Conservation (phyloP, 192 early-diverging fungal genomes). For the Spizellomyces sp. region DNA sequence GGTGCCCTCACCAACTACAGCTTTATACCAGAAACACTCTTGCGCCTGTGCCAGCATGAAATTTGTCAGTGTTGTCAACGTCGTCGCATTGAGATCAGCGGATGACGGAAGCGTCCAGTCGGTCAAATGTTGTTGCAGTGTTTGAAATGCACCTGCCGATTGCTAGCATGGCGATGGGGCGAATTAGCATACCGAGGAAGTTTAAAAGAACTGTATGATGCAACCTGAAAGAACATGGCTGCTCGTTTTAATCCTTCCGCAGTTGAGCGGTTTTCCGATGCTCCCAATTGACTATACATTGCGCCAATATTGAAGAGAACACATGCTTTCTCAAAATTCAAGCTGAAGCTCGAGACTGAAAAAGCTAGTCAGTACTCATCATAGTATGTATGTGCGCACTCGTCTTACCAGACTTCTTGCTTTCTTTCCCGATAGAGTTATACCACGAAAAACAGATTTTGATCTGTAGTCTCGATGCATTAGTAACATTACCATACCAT, state of each 20-base stretch:
- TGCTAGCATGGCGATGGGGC: constrained; percentile 37
- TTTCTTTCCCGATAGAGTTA: constrained; percentile 63
- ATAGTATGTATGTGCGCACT: background rate
- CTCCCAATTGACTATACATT: constrained; percentile 80
- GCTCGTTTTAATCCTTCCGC: constrained; percentile 79
- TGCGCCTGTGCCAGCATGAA: constrained; percentile 95
- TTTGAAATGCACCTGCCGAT: constrained; percentile 75
- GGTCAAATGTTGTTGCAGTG: constrained; percentile 18
- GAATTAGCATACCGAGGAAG: background rate
- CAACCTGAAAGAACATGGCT: constrained; percentile 76
- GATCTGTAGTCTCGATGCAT: constrained; percentile 20
- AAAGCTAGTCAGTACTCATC: background rate
- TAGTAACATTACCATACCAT: no score
- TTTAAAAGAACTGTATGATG: background rate
- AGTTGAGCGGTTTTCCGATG: constrained; percentile 65
- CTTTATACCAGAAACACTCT: constrained; percentile 90
- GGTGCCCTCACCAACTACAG: constrained; percentile 50
- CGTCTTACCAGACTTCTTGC: background rate
- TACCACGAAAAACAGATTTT: constrained; percentile 74
- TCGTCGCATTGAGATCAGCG: constrained; percentile 67
- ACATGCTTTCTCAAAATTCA: constrained; percentile 84
- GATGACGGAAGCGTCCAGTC: constrained; percentile 64
- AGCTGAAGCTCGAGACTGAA: constrained; percentile 64
- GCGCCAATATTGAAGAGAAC: constrained; percentile 86
- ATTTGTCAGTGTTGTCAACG: constrained; percentile 68